Evolutionary conservation across 2,329 filamentous ascomycete species (phyloP), one percentile per base, ranked within the genome.

Genomic region (Periconia macrospinosa): DNA sequence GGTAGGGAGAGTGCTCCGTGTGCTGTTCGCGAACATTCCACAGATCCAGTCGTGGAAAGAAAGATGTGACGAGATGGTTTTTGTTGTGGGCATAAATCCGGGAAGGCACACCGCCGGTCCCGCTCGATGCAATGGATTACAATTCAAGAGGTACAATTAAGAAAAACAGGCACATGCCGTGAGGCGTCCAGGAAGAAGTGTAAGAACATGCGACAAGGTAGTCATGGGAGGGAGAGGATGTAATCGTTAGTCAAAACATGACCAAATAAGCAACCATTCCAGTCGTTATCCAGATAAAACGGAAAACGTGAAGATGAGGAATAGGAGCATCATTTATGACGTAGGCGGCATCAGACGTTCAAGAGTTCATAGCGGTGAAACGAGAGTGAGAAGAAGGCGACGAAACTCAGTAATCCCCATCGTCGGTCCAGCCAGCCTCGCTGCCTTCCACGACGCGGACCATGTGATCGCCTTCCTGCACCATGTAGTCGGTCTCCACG

Each of bases 381-480:
- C 56, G 57, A 47, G 30, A 45, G 46, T 37, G 51, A 37, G n/a
- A 20, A 45, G 42, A 43, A 50, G 23, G 43, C 18, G 14, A 42
- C n/a, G 46, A 18, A 43, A 41, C 52, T 71, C 63, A 72, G 57
- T 69, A 72, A 23, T 73, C 71, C 49, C 67, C 65, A 35, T 83
- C 80, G 58, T 83, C 79, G 6, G 80, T 81, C 81, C 81, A 83
- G 47, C 77, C 79, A 37, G 72, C 77, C 50, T 83, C 81, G 51
- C 80, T 82, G 52, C 79, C 79, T 52, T 76, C 76, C 20, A 78
- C 72, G 20, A 79, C 75, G 43, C 76, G 73, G 35, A 79, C 69
- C 56, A 73, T 65, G 18, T 77, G 72, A 40, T 77, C 76, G 27
- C 73, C 72, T 47, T 76, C 75, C 48, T 73, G 73, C 53, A 76